Conservation (phyloP, 2,329 filamentous ascomycete genomes). For the Aspergillus cejpii region DNA sequence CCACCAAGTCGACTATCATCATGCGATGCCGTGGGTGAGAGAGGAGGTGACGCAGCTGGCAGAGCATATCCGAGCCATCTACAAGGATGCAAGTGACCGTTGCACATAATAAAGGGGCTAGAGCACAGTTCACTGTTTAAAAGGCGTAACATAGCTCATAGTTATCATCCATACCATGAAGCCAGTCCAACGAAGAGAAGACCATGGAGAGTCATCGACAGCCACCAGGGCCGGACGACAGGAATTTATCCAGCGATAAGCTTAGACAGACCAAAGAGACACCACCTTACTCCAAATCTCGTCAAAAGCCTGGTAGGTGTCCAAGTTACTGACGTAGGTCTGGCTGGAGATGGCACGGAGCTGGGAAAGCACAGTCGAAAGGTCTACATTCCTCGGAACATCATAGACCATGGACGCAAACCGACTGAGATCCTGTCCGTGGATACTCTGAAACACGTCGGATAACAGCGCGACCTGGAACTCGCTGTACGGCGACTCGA, state of each 20-base stretch:
- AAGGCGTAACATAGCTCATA: no score
- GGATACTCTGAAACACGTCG: conserved; percentile 1
- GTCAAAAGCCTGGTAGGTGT: conserved; percentile 6
- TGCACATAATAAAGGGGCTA: no score
- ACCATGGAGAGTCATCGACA: no score
- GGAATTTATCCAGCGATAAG: background rate
- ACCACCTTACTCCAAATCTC: background rate
- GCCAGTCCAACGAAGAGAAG: no score
- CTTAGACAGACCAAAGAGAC: background rate
- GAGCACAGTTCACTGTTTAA: no score
- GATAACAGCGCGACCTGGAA: conserved; percentile 1
- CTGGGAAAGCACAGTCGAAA: conserved; percentile 3
- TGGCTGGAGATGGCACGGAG: conserved; percentile 7
- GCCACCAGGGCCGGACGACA: background rate
- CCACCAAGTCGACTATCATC: conserved; percentile 20
- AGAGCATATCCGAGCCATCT: conserved; percentile 9
- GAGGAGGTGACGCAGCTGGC: conserved; percentile 15
- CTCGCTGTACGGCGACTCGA: conserved; percentile 9
- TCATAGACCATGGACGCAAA: conserved; percentile 10
- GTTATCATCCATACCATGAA: no score
- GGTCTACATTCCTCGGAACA: conserved; percentile 1
- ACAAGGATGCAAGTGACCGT: conserved; percentile 6
- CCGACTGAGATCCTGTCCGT: background rate
- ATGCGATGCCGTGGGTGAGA: conserved; percentile 22
- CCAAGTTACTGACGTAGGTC: conserved; percentile 6